Evolutionary conservation across 345 rosid species (phyloP).

Genomic region (Isatis tinctoria): DNA sequence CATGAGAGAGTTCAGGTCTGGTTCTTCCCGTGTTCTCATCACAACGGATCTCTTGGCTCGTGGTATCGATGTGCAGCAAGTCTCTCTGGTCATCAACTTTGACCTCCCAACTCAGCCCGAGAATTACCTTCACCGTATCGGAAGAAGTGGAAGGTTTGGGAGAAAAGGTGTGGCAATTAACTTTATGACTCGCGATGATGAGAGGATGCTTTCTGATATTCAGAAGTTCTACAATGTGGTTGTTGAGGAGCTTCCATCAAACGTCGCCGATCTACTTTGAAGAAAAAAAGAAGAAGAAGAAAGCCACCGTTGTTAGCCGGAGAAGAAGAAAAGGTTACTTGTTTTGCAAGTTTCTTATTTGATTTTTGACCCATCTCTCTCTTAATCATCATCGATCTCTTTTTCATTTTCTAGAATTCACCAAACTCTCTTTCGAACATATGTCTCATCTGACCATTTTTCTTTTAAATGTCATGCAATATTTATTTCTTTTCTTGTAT

Average conservation of each 20-base stretch:
- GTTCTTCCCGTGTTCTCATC: slow-evolving; percentile 55
- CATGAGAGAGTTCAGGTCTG: slow-evolving; percentile 52
- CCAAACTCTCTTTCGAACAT: slow-evolving; percentile 27
- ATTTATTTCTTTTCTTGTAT: slow-evolving; percentile 6
- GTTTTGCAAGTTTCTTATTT: slow-evolving; percentile 22
- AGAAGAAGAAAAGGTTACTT: slow-evolving; percentile 21
- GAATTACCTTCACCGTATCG: slow-evolving; percentile 56
- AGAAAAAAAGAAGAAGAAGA: neutral
- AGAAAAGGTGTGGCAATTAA: slow-evolving; percentile 50
- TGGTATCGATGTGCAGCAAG: slow-evolving; percentile 58
- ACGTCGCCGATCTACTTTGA: slow-evolving; percentile 43
- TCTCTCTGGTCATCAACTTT: slow-evolving; percentile 48
- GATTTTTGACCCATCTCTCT: slow-evolving; percentile 24
- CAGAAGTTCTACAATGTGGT: slow-evolving; percentile 50
- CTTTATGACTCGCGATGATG: slow-evolving; percentile 46
- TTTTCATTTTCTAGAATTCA: slow-evolving; percentile 12
- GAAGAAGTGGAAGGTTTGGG: slow-evolving; percentile 51
- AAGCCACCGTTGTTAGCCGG: neutral
- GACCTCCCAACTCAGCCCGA: slow-evolving; percentile 53
- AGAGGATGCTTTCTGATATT: slow-evolving; percentile 43
- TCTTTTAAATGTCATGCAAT: slow-evolving; percentile 8
- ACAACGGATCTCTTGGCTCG: slow-evolving; percentile 55
- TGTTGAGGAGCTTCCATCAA: slow-evolving; percentile 49
- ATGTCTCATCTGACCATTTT: slow-evolving; percentile 22
- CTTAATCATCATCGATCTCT: neutral